These are phyloP conservation scores for Colletotrichum eremochloae DNA, from an alignment of 2,329 filamentous ascomycete genomes.

Conservation along the genomic window DNA sequence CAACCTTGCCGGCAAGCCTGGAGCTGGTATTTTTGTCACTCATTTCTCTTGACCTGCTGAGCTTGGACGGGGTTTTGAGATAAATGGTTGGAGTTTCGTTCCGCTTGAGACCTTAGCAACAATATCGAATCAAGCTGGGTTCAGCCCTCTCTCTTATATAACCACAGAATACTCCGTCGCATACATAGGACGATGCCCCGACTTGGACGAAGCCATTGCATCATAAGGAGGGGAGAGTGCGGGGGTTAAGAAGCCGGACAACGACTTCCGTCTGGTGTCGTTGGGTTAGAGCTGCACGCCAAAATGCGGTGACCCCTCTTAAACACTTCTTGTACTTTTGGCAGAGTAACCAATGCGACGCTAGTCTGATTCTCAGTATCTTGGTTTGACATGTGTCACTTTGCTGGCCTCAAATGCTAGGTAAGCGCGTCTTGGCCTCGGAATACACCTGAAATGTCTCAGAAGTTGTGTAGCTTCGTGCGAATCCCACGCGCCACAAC, in stretches of 20 bases:
- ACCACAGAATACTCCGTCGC: neutral
- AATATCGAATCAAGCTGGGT: neutral
- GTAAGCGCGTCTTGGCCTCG: too few relatives aligned
- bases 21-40: neutral
- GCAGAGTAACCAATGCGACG: neutral
- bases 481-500: too few relatives aligned
- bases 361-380: neutral
- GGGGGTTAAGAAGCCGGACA: conserved; percentile 32
- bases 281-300: neutral
- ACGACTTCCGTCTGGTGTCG: conserved; percentile 31
- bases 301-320: neutral
- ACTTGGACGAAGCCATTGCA: conserved; percentile 17
- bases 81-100: too few relatives aligned
- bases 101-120: neutral
- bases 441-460: neutral
- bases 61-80: neutral
- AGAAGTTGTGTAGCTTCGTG: neutral
- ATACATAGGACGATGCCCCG: neutral
- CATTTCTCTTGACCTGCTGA: neutral
- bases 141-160: conserved; percentile 2
- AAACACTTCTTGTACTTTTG: neutral
- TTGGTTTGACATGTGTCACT: neutral
- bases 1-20: conserved; percentile 35
- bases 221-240: conserved; percentile 38
- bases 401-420: neutral